These are phyloP conservation scores for Fragaria vesca DNA, from an alignment of 306 rosid genomes.

Conservation along the genomic window DNA sequence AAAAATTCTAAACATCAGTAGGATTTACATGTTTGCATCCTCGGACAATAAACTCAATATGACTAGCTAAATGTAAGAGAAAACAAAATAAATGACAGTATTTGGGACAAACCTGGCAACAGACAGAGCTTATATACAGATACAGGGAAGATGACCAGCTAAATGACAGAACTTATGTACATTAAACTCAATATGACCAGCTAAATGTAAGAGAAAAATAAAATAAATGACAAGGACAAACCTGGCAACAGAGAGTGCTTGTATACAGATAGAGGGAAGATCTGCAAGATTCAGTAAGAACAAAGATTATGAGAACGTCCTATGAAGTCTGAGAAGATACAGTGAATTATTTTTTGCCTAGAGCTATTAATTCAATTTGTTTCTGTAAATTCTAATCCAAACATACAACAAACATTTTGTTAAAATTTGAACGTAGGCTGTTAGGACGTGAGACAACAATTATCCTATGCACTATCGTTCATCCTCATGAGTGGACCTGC, in stretches of 20 bases:
- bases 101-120: slow-evolving; percentile 51
- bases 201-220: background rate
- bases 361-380: background rate
- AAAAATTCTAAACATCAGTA: background rate
- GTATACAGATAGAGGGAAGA: slow-evolving; percentile 47
- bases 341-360: slow-evolving; percentile 33
- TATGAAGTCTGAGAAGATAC: background rate
- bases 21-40: background rate
- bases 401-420: background rate
- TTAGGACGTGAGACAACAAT: background rate
- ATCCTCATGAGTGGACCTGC: background rate
- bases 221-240: slow-evolving; percentile 14
- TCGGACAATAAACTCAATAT: background rate
- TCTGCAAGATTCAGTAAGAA: slow-evolving; percentile 43
- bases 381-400: background rate
- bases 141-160: slow-evolving; percentile 30
- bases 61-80: background rate
- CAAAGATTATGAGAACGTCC: slow-evolving; percentile 15
- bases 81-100: background rate
- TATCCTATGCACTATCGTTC: background rate
- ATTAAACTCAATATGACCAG: background rate
- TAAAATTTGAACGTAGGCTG: background rate
- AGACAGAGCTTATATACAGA: slow-evolving; percentile 46
- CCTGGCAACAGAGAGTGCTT: slow-evolving; percentile 59
- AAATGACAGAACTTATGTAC: background rate